Percentiles rank a stretch among this genome's conserved stretches.
Conservation (phyloP, 1,139 yeast species). For the Hanseniaspora sp. region DNA sequence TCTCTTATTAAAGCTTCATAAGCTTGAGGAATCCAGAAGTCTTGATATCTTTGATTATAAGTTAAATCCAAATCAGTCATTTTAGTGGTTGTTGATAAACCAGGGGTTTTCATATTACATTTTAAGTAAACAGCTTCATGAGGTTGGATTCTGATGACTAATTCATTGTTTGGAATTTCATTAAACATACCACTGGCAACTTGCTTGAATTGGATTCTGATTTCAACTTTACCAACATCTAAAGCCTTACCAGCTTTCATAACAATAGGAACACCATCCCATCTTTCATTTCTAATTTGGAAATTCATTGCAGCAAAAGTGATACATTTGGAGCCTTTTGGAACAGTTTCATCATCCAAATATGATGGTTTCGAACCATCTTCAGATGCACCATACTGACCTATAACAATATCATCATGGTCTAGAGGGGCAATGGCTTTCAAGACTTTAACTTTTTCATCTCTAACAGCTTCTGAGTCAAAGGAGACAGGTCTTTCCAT, state of each 20-base stretch:
- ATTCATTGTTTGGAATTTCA: constrained; percentile 78
- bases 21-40: constrained; percentile 95
- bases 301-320: constrained; percentile 83
- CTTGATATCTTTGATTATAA: constrained; percentile 68
- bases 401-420: constrained; percentile 57
- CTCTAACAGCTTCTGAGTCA: constrained; percentile 87
- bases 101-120: constrained; percentile 88
- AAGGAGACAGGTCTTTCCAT: constrained; percentile 92
- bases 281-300: constrained; percentile 77
- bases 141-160: constrained; percentile 90
- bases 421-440: constrained; percentile 68
- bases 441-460: constrained; percentile 87
- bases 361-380: constrained; percentile 88
- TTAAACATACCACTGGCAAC: constrained; percentile 74
- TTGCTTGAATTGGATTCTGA: constrained; percentile 82
- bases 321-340: constrained; percentile 67
- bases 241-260: constrained; percentile 95
- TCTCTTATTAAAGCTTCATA: constrained; percentile 92
- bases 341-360: constrained; percentile 86
- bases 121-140: constrained; percentile 86
- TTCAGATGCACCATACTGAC: constrained; percentile 74
- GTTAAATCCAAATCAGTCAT: constrained; percentile 85
- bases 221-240: constrained; percentile 85
- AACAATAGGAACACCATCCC: constrained; percentile 97
- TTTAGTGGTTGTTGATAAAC: constrained; percentile 68